Conservation (phyloP, 371 early-diverging fungal species). For the Basidiobolus meristosporus region DNA sequence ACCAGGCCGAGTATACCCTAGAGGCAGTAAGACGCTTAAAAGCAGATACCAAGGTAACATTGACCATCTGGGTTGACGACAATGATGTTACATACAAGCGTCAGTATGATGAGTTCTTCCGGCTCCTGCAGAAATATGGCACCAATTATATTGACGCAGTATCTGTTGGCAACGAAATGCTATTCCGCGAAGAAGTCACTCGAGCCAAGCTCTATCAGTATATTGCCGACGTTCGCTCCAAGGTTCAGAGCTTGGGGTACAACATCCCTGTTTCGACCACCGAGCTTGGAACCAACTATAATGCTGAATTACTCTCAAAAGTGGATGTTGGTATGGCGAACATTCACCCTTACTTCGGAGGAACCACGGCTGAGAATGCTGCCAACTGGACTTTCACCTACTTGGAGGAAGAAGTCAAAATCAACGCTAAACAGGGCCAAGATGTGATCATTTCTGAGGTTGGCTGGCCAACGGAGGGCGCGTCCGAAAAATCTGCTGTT, state of each 20-base stretch:
- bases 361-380: slow-evolving; percentile 19
- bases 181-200: slow-evolving; percentile 28
- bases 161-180: slow-evolving; percentile 24
- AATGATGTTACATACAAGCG: slow-evolving; percentile 14
- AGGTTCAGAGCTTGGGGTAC: slow-evolving; percentile 13
- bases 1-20: slow-evolving; percentile 12
- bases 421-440: slow-evolving; percentile 8
- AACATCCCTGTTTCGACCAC: slow-evolving; percentile 30
- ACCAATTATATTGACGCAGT: slow-evolving; percentile 15
- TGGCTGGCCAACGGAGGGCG: slow-evolving; percentile 27
- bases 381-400: slow-evolving; percentile 28
- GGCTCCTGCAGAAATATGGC: slow-evolving; percentile 10
- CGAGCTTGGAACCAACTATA: slow-evolving; percentile 21
- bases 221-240: slow-evolving; percentile 15
- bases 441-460: slow-evolving; percentile 28
- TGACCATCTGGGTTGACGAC: slow-evolving; percentile 18
- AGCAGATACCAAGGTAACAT: slow-evolving; percentile 14
- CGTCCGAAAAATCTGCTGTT: slow-evolving; percentile 9
- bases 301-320: slow-evolving; percentile 17
- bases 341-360: slow-evolving; percentile 46
- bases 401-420: slow-evolving; percentile 7
- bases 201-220: no score
- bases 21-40: slow-evolving; percentile 12
- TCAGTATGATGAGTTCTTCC: slow-evolving; percentile 12
- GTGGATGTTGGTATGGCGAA: slow-evolving; percentile 34